Conservation (phyloP, 2,329 filamentous ascomycete genomes). For the Paraconiothyrium sp. region DNA sequence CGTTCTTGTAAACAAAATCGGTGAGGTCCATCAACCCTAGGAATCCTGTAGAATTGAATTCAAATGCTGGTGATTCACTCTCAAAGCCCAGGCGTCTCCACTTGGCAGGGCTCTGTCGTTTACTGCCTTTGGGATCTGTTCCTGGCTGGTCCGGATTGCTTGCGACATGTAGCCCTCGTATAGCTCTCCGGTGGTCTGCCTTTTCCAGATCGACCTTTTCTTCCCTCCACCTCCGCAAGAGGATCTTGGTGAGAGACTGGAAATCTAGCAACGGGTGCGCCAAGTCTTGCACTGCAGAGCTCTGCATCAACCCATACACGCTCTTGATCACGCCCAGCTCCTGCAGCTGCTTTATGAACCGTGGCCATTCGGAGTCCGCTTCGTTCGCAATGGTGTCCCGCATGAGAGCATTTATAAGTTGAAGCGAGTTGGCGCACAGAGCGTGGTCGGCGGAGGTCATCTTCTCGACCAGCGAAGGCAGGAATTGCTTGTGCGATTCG, state of each 20-base stretch:
- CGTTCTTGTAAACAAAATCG: slow-evolving; percentile 90
- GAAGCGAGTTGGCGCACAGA: slow-evolving; percentile 92
- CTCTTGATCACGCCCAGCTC: slow-evolving; percentile 92
- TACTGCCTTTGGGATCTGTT: slow-evolving; percentile 61
- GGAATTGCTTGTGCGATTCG: slow-evolving; percentile 89
- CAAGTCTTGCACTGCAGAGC: slow-evolving; percentile 87
- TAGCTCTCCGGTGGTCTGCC: slow-evolving; percentile 84
- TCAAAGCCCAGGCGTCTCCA: slow-evolving; percentile 94
- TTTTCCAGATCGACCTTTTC: slow-evolving; percentile 85
- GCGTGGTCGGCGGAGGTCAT: slow-evolving; percentile 94
- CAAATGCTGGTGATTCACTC: slow-evolving; percentile 83
- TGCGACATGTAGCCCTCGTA: slow-evolving; percentile 86
- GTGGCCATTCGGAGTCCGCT: slow-evolving; percentile 85
- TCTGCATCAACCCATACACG: slow-evolving; percentile 92
- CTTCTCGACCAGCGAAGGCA: slow-evolving; percentile 91
- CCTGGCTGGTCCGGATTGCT: slow-evolving; percentile 73
- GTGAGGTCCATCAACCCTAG: slow-evolving; percentile 97
- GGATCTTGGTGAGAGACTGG: slow-evolving; percentile 86
- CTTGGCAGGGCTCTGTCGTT: slow-evolving; percentile 85
- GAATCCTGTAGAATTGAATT: slow-evolving; percentile 88
- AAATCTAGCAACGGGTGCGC: slow-evolving; percentile 92
- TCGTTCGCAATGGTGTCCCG: slow-evolving; percentile 87
- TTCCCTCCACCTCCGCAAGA: slow-evolving; percentile 88
- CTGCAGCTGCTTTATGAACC: slow-evolving; percentile 92
- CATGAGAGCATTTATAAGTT: slow-evolving; percentile 94